Percentiles rank a stretch among this genome's conserved stretches.
phyloP scores from a whole-genome alignment of 768 basidiomycete genomes.

The Zangia roseola region DNA sequence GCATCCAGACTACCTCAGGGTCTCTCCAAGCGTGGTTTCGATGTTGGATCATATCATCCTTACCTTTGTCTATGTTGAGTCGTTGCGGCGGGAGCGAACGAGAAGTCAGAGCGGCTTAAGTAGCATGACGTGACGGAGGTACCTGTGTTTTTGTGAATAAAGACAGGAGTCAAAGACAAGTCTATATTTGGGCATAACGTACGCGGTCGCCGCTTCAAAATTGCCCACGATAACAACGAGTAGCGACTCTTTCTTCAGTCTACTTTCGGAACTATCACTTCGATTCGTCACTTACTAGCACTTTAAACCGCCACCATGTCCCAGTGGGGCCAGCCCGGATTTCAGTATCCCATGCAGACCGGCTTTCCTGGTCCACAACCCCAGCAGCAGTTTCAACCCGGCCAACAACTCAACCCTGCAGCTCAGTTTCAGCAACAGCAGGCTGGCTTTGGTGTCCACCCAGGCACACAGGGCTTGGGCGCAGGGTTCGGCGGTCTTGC shows the following conservation, averaged over 20 bases:
- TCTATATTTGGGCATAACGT: slow-evolving; percentile 6
- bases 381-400: slow-evolving; percentile 44
- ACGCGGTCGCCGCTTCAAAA: slow-evolving; percentile 20
- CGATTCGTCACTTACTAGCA: not conserved
- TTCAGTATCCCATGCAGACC: slow-evolving; percentile 74
- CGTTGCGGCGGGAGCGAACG: slow-evolving; percentile 12
- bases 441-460: slow-evolving; percentile 28
- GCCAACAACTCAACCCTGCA: slow-evolving; percentile 29
- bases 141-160: no score
- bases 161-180: no score
- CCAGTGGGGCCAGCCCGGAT: slow-evolving; percentile 73
- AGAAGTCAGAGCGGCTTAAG: no score
- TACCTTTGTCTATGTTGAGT: slow-evolving; percentile 25
- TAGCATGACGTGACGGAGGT: no score
- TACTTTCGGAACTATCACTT: not conserved
- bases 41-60: slow-evolving; percentile 29
- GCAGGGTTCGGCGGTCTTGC: slow-evolving; percentile 42
- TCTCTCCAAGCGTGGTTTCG: slow-evolving; percentile 12
- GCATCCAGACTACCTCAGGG: slow-evolving; percentile 24
- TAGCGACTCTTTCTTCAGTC: no score
- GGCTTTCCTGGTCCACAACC: slow-evolving; percentile 53
- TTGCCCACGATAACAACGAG: slow-evolving; percentile 1
- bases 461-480: slow-evolving; percentile 28
- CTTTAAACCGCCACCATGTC: slow-evolving; percentile 49
- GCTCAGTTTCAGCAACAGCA: slow-evolving; percentile 45